Evolutionary conservation across 2,329 filamentous ascomycete genomes (phyloP), one percentile per base, ranked within the genome.

Genomic region (Fusarium heterosporum): DNA sequence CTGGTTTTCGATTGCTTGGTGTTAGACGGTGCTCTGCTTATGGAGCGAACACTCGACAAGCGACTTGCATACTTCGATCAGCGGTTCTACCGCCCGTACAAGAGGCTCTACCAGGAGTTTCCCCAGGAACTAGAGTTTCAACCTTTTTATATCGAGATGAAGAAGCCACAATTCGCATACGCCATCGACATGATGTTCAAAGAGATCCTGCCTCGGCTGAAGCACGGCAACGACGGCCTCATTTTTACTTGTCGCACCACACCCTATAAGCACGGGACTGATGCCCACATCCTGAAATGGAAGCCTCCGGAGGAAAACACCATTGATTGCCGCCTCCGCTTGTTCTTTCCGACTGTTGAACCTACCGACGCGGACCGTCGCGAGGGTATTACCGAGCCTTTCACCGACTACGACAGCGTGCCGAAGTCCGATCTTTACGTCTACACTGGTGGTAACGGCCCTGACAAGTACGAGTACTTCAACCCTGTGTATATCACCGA

Each of bases 241-340:
- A 97, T 99, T 74, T 99, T 98, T 79, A 98, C 96, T n/a, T 97
- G 95, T 80, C 89, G 92, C 66, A 90, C 89, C 72, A 93, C 92
- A 17, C 86, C 90, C 11, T 99, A 99, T 81, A 90, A 90, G 72
- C 90, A 91, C 69, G 96, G 96, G 69, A 99, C 96, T 13, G 96
- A 99, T 78, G 87, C 88, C 48, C 90, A 97, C 77, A 99, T 97
- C 66, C 83, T 99, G 38, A 99, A 99, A 78, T 99, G 96, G 96
- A 99, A 99, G 80, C 93, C 95, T 1, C 93, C 93, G 6, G 85
- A 92, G 68, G 96, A 99, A 78, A 99, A 99, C 81, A 97, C 93
- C 0, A 89, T 99, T 70, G 96, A 99, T 77, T 97, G 97, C 77
- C 87, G 91, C 40, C 85, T 98, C 72, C 87, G 87, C 50, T 85